Percentiles rank a stretch among this genome's conserved stretches.
These are phyloP conservation scores for Penstemon davidsonii DNA, from an alignment of 257 asterid species.

Conservation along the genomic window DNA sequence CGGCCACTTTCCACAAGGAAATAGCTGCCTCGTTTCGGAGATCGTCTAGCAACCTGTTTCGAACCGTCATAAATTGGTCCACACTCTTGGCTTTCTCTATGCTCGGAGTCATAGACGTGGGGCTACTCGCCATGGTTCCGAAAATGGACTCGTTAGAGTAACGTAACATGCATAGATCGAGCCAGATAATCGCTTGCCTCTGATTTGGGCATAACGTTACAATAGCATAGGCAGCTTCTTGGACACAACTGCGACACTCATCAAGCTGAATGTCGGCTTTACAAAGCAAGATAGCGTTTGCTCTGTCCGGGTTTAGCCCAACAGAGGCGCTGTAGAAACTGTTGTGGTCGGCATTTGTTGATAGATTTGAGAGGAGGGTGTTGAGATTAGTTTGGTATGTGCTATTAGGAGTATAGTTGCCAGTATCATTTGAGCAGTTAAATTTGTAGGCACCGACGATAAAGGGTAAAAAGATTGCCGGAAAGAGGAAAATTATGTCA, in stretches of 20 bases:
- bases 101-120: neutral
- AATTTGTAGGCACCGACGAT: too few species aligned
- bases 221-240: neutral
- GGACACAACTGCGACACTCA: neutral
- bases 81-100: neutral
- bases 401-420: too few species aligned
- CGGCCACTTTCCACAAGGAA: neutral
- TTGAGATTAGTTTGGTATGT: too few species aligned
- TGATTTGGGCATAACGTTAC: neutral
- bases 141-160: neutral
- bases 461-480: too few species aligned
- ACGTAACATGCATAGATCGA: neutral
- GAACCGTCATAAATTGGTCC: neutral
- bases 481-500: too few species aligned
- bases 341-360: too few species aligned
- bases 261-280: neutral
- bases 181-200: neutral
- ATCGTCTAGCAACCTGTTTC: neutral
- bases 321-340: too few species aligned
- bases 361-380: too few species aligned
- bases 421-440: too few species aligned
- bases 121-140: neutral
- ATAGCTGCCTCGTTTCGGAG: constrained; percentile 10
- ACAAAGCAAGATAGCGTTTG: neutral
- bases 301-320: neutral